Base-by-base conservation (phyloP, 371 early-diverging fungal species). In the Entomophthora muscae region DNA sequence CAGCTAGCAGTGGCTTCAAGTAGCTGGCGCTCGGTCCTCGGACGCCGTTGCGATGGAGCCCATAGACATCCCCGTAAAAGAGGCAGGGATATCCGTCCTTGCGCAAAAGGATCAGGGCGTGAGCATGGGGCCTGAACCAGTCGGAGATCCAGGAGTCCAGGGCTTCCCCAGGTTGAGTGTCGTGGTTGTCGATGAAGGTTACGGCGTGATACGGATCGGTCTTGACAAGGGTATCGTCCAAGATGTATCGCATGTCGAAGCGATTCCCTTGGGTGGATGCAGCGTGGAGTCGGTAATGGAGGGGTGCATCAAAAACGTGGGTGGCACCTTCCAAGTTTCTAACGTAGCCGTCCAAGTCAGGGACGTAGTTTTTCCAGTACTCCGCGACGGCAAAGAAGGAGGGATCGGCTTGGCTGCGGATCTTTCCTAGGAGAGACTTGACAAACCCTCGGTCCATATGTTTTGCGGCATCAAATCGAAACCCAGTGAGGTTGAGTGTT, bases 391-490 rank as follows among this genome's bases (percentile, higher is more conserved):
- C 65, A 63, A 72, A 76, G 58, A 76, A 69, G 22, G 69, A 32
- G 24, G 63, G 31, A 57, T 68, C 52, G 5, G 24, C 3, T 28
- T 71, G 54, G 2, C 62, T 58, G 22, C 70, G 70, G 32, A 68
- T 54, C 42, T 69, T 62, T 17, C 66, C 63, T 42, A 76, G 55
- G 30, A 72, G 64, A 3, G 73, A 66, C 12, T 53, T 32, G 26
- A 74, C 68, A 54, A 76, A 75, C 1, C 69, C 65, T 26, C 66
- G 66, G 52, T 68, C 68, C 60, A 73, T 71, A 32, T 75, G 76
- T 58, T 73, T 72, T 24, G 69, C 62, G n/a, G 73, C 76, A 59
- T 75, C 76, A 28, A 73, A 65, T 26, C 76, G 66, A 61, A 73
- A 66, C 13, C 76, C 76, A 26, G 67, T 68, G n/a, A 76, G 63